Evolutionary conservation across 108 stramenopile genomes (phyloP), one percentile per base, ranked within the genome.

Genomic region (Pseudonitzschia multiseries): DNA sequence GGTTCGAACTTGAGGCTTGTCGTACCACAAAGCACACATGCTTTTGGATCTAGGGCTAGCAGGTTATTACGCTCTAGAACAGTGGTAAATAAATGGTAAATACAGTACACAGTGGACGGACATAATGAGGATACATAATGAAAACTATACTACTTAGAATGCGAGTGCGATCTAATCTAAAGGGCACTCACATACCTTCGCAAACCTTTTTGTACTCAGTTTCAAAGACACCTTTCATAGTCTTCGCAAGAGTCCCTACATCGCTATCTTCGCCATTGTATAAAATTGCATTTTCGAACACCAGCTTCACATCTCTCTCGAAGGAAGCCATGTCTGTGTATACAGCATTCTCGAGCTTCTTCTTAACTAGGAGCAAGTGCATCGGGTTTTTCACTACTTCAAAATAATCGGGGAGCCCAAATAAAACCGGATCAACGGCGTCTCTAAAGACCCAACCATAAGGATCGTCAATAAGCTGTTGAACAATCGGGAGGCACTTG

Each of bases 401-500:
- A 71, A 95, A 97, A 76, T 99, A 99, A 78, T 99, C 97, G 0
- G 93, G 96, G 5, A 99, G 76, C n/a, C 92, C 92, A 41, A 99
- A 83, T 40, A 86, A 82, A 13, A 96, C 89, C 0, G 96, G 96
- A 79, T 99, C 97, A 2, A 99, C 98, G 10, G 98, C 89, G 68
- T 94, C 87, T 31, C 82, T 81, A 73, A 98, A 98, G 0, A 96
- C 87, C 94, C 94, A 96, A 18, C 89, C 94, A 66, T 83, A 90
- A 33, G 86, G 81, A 68, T 94, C 86, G 43, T 94, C 86, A 22
- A 92, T 81, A 32, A 96, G 84, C 57, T 84, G 86, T 51, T 86
- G 82, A 0, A 98, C 79, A 14, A 97, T 67, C 21, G 93, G 93
- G 24, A 90, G 67, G 67, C 89, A 93, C 71, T 93, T 91, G 70